These are phyloP conservation scores for Sisymbrium irio DNA, from an alignment of 345 rosid genomes.

Conservation along the genomic window DNA sequence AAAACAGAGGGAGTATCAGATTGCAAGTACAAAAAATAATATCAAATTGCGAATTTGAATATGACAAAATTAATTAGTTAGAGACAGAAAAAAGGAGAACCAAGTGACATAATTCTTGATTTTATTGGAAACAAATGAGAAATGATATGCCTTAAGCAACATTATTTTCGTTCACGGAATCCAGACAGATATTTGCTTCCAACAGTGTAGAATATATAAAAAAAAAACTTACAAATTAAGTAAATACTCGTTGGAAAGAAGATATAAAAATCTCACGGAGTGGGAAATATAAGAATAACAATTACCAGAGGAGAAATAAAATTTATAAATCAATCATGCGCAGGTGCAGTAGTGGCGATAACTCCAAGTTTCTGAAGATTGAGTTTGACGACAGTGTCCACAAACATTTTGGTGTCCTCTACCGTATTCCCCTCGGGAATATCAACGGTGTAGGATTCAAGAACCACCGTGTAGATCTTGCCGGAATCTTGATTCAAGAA, in stretches of 20 bases:
- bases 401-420: conserved; percentile 84
- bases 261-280: background rate
- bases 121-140: background rate
- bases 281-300: background rate
- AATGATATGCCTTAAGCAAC: background rate
- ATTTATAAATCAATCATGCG: background rate
- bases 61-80: too few species aligned
- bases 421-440: conserved; percentile 77
- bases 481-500: conserved; percentile 37
- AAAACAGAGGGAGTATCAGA: too few species aligned
- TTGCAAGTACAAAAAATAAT: too few species aligned
- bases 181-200: background rate
- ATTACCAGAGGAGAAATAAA: too few species aligned
- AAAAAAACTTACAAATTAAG: background rate
- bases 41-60: too few species aligned
- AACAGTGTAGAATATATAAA: background rate
- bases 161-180: background rate
- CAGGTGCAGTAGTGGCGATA: conserved; percentile 35
- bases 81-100: background rate
- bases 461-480: conserved; percentile 54
- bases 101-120: background rate
- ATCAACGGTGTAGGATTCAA: conserved; percentile 80
- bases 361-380: conserved; percentile 85
- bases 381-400: conserved; percentile 84
- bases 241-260: background rate